Conservation (phyloP, 441 rosid species). For the Isatis lusitanica region DNA sequence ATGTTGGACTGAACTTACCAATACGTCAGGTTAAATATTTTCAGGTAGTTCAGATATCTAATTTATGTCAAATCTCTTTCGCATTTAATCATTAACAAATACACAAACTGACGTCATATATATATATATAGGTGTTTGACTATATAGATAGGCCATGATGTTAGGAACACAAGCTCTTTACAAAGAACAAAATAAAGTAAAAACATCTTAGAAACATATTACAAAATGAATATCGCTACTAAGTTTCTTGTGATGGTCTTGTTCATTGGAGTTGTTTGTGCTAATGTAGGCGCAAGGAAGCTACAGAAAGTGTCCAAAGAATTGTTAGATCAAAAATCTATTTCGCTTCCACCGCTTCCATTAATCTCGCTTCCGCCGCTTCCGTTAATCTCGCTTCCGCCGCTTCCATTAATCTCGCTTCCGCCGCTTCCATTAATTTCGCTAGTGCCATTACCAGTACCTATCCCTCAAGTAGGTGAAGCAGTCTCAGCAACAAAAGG, state of each 20-base stretch:
- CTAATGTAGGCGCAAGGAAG: conserved; percentile 4
- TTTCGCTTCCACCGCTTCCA: neutral
- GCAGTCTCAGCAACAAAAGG: neutral
- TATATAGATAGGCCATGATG: neutral
- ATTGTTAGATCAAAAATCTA: neutral
- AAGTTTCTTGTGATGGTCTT: neutral
- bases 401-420: too few relatives aligned
- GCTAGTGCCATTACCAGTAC: too few relatives aligned
- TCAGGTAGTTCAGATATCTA: neutral
- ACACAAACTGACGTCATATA: neutral
- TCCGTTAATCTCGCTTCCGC: too few relatives aligned
- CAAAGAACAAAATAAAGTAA: neutral
- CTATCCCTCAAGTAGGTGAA: too few relatives aligned
- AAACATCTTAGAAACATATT: neutral
- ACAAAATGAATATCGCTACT: neutral
- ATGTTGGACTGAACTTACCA: neutral
- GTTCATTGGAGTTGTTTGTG: neutral
- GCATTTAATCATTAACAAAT: neutral
- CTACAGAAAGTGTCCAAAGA: neutral
- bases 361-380: too few relatives aligned
- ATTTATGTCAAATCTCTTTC: neutral
- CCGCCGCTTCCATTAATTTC: too few relatives aligned
- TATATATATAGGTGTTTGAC: neutral
- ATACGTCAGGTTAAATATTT: neutral
- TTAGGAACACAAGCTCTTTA: neutral